A percentile compares a stretch with the other conserved stretches of the same genome.
Conservation (phyloP, 208 protist species). For the Leishmania amazonensis region DNA sequence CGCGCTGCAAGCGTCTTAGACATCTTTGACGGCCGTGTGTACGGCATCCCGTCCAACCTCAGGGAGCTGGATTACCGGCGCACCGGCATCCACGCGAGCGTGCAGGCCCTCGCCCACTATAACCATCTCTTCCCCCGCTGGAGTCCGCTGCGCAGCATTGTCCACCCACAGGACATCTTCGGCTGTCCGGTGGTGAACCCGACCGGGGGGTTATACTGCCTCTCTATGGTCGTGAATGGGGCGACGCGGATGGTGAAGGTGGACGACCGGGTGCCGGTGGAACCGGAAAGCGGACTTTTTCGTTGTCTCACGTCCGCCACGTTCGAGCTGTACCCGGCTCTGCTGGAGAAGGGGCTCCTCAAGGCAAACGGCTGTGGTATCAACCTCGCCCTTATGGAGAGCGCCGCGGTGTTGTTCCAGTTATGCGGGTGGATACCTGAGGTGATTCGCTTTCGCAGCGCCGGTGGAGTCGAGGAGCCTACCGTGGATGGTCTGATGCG, state of each 20-base stretch:
- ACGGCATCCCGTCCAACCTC: conserved; percentile 59
- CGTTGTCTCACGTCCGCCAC: conserved; percentile 25
- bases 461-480: conserved; percentile 1
- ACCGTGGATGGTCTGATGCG: conserved; percentile 13
- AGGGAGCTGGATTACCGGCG: conserved; percentile 20
- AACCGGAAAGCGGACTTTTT: conserved; percentile 45
- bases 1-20: conserved; percentile 13
- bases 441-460: conserved; percentile 12
- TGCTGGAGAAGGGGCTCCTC: conserved; percentile 66
- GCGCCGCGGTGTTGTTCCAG: conserved; percentile 67
- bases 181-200: conserved; percentile 67
- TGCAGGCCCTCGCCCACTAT: conserved; percentile 46
- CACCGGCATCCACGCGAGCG: conserved; percentile 58
- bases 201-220: conserved; percentile 70
- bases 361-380: conserved; percentile 84
- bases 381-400: conserved; percentile 74
- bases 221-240: conserved; percentile 85
- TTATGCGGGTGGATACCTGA: conserved; percentile 81
- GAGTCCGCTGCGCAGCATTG: conserved; percentile 54
- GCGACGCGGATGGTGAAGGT: conserved; percentile 72
- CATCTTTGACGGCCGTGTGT: conserved; percentile 47
- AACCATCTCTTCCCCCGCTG: conserved; percentile 57
- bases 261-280: conserved; percentile 73
- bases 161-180: conserved; percentile 71
- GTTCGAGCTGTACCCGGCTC: conserved; percentile 57